Evolutionary conservation across 2,329 filamentous ascomycete genomes (phyloP).

Genomic region (Leptographium radiaticola): DNA sequence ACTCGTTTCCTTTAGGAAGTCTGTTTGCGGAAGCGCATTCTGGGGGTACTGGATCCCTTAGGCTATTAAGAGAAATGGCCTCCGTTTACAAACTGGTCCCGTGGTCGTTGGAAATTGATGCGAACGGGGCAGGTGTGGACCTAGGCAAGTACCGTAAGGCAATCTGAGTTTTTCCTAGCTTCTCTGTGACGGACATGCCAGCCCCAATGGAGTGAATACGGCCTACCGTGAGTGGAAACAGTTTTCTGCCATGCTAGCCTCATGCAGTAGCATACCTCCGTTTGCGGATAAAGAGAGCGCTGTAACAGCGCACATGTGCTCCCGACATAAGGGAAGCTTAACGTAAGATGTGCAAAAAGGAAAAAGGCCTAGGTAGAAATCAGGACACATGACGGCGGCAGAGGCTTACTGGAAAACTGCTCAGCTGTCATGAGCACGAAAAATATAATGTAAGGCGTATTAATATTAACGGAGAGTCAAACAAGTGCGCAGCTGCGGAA

Average conservation of each 20-base stretch:
- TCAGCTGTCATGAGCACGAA: too few species aligned
- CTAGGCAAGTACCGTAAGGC: neutral
- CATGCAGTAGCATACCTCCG: neutral
- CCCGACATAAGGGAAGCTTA: neutral
- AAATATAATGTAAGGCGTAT: too few species aligned
- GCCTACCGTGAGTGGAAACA: neutral
- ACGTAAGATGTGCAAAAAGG: neutral
- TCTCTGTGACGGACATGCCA: slow-evolving; percentile 8
- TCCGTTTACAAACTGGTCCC: neutral
- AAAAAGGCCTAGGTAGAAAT: neutral
- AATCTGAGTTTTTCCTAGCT: too few species aligned
- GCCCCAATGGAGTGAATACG: neutral
- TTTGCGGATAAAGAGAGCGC: neutral
- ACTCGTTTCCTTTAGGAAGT: too few species aligned
- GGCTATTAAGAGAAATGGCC: neutral
- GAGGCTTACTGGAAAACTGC: too few species aligned
- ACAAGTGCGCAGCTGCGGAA: neutral
- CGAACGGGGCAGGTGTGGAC: neutral
- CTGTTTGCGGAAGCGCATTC: too few species aligned
- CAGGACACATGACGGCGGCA: too few species aligned
- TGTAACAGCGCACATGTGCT: neutral
- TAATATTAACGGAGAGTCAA: neutral
- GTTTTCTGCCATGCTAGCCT: neutral
- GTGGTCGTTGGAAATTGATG: slow-evolving; percentile 2
- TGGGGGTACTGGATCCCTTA: too few species aligned